Conservation (phyloP, 495 filamentous ascomycete genomes). For the Staphylotrichum tortipilum region DNA sequence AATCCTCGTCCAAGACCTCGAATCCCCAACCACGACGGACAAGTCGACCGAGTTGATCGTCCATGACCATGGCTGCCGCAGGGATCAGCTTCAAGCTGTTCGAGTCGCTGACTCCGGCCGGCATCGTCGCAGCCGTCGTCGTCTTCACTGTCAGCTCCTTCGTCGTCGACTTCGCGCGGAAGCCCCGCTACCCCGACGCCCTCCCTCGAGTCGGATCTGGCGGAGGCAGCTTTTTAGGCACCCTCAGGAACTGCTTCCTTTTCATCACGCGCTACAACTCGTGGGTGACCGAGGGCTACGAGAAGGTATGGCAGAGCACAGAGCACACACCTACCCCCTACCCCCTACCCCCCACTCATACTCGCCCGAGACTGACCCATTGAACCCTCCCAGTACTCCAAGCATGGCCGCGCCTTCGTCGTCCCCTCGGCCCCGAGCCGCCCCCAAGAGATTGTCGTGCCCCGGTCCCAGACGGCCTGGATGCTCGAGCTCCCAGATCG, state of each 20-base stretch:
- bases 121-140: constrained; percentile 8
- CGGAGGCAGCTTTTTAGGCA: constrained; percentile 19
- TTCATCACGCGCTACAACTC: constrained; percentile 21
- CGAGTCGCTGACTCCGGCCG: constrained; percentile 24
- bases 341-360: not conserved
- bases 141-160: constrained; percentile 25
- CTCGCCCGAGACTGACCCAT: not conserved
- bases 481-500: constrained; percentile 31
- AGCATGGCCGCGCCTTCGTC: constrained; percentile 25
- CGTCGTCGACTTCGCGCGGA: constrained; percentile 25
- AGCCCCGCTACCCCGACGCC: constrained; percentile 25
- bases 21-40: too few species aligned
- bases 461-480: constrained; percentile 27
- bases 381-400: constrained; percentile 21
- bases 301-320: constrained; percentile 23
- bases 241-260: constrained; percentile 24
- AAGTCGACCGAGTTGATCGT: too few species aligned
- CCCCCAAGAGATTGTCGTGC: constrained; percentile 28
- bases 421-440: constrained; percentile 24
- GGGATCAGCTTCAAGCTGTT: constrained; percentile 18
- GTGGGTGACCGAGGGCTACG: constrained; percentile 29
- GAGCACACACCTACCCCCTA: too few species aligned
- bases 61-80: constrained; percentile 9
- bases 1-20: too few species aligned
- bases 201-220: constrained; percentile 28